Evolutionary conservation across 768 basidiomycete genomes (phyloP).

Genomic region (Candolleomyces efflorescens): DNA sequence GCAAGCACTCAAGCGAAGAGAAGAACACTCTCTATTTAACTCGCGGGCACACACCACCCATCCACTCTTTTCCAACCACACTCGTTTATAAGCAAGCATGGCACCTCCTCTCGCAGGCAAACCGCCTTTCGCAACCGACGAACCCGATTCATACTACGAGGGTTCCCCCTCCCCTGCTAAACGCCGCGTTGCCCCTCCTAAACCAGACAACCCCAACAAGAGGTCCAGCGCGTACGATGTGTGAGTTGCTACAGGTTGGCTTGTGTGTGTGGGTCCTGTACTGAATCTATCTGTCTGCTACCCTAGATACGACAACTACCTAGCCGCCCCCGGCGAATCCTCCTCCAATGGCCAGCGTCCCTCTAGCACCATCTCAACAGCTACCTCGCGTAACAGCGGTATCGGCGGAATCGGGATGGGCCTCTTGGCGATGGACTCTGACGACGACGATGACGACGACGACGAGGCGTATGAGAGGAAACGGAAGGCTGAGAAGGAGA

Average conservation of each 20-base stretch:
- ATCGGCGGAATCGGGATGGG: constrained; percentile 45
- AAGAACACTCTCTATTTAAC: no score
- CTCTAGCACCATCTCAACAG: constrained; percentile 1
- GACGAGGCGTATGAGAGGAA: constrained; percentile 6
- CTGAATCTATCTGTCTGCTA: background rate
- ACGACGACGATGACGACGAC: constrained; percentile 27
- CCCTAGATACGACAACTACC: constrained; percentile 61
- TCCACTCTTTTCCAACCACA: constrained; percentile 10
- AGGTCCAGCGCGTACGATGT: constrained; percentile 63
- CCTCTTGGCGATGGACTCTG: constrained; percentile 21
- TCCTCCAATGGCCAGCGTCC: constrained; percentile 6
- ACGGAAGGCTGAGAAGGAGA: background rate
- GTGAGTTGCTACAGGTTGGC: constrained; percentile 55
- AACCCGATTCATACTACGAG: constrained; percentile 59
- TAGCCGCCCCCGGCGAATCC: constrained; percentile 24
- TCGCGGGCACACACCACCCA: background rate
- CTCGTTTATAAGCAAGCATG: constrained; percentile 1
- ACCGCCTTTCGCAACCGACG: constrained; percentile 47
- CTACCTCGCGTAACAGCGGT: constrained; percentile 44
- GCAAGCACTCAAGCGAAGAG: no score
- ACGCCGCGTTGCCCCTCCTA: constrained; percentile 38
- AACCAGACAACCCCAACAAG: constrained; percentile 46
- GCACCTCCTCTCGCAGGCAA: constrained; percentile 4
- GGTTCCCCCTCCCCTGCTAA: constrained; percentile 33
- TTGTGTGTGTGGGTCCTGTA: no score